Base-by-base conservation (phyloP, 768 basidiomycete genomes). In the Rossbeevera mucosa region DNA sequence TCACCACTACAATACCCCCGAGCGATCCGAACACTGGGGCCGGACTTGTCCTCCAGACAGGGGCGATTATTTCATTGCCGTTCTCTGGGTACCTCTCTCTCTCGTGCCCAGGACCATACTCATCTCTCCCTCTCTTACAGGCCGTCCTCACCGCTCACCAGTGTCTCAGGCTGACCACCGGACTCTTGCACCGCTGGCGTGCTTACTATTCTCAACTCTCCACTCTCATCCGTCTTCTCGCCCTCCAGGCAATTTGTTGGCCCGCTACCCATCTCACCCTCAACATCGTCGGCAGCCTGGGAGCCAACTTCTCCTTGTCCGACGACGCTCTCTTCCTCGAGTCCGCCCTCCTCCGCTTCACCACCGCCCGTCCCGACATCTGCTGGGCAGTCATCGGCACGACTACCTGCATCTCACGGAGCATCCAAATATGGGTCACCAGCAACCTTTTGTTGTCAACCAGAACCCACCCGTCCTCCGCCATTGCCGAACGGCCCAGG, bases 181-280 rank as follows among this genome's bases (percentile, higher is more conserved):
- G 95, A 11, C 82, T 98, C 0, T 79, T 94, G 22, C 81, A 82
- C 26, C 84, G 95, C 44, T 98, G 95, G 95, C 78, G 85, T 20
- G 77, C 88, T 0, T 95, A 96, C 72, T 98, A 98, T 66, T 80
- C 90, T 0, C 86, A 91, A 0, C 74, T 91, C 24, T 81, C 94
- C 4, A 91, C 94, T 2, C 81, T 97, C 56, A 88, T 96, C 62
- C 87, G 95, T 14, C 83, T 97, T 4, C 78, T 97, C 50, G 94
- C 91, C 0, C 76, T 98, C 0, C 95, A 97, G 65, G 90, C 91
- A 16, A 94, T 98, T 53, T 97, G 94, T 71, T 97, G 94, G 94
- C 91, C 92, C 2, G 86, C 91, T 4, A 96, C 94, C 5, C 88
- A 91, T 58, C 69, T 91, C 33, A 94, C 91, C 1, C 81, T 95